Conservation (phyloP, 2,329 filamentous ascomycete genomes). For the Aquanectria penicillioides region DNA sequence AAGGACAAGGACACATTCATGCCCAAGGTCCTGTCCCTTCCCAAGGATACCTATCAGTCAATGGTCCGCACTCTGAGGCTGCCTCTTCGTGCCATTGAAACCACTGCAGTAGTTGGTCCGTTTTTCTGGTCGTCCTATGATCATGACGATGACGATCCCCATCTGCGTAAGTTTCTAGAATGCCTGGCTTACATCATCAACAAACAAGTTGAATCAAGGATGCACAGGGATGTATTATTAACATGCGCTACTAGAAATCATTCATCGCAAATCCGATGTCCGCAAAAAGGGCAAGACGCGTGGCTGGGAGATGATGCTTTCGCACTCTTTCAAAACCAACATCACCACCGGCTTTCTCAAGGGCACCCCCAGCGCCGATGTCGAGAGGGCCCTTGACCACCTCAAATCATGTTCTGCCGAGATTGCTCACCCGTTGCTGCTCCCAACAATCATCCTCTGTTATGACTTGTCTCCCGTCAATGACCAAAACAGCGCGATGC, state of each 20-base stretch:
- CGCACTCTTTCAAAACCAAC: conserved; percentile 62
- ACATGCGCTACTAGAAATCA: conserved; percentile 57
- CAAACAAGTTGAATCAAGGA: neutral
- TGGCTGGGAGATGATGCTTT: conserved; percentile 72
- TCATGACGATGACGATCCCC: conserved; percentile 64
- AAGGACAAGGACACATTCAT: conserved; percentile 67
- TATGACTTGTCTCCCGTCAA: conserved; percentile 66
- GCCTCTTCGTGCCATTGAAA: conserved; percentile 67
- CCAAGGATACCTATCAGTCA: conserved; percentile 58
- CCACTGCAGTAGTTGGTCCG: conserved; percentile 67
- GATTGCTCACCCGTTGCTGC: conserved; percentile 66
- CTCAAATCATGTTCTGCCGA: conserved; percentile 60
- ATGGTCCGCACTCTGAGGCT: conserved; percentile 67
- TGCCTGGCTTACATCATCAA: neutral
- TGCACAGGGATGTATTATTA: too few relatives aligned
- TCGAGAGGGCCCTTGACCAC: conserved; percentile 60
- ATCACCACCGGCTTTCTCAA: conserved; percentile 71
- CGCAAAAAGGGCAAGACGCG: conserved; percentile 71
- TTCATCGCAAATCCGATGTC: conserved; percentile 74
- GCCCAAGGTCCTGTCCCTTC: conserved; percentile 63
- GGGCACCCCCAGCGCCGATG: conserved; percentile 67
- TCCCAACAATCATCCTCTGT: conserved; percentile 67
- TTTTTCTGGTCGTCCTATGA: conserved; percentile 71
- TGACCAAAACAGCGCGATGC: conserved; percentile 71
- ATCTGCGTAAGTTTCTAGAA: conserved; percentile 59